These are phyloP conservation scores for Flaveria sonorensis DNA, from an alignment of 129 eudicot species.

Conservation along the genomic window DNA sequence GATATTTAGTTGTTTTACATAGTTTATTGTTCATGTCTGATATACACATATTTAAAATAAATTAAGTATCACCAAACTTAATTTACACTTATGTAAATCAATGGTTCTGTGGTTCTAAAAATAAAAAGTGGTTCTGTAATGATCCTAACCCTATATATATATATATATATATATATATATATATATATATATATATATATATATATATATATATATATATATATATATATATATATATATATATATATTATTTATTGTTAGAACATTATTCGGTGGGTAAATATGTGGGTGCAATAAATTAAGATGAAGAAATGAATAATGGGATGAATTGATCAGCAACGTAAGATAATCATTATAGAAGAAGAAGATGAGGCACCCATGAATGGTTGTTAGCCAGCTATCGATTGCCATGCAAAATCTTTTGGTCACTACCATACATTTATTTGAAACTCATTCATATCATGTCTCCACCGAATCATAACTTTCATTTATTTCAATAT, in stretches of 20 bases:
- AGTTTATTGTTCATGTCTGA: too few relatives aligned
- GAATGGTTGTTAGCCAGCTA: slow-evolving; percentile 41
- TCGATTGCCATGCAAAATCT: slow-evolving; percentile 47
- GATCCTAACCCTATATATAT: too few relatives aligned
- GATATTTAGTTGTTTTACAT: too few relatives aligned
- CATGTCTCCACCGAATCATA: slow-evolving; percentile 33
- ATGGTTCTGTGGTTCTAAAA: too few relatives aligned
- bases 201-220: too few relatives aligned
- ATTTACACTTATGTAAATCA: too few relatives aligned
- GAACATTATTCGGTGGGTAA: slow-evolving; percentile 27
- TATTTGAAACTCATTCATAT: slow-evolving; percentile 29
- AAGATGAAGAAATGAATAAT: slow-evolving; percentile 28
- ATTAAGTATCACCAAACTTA: too few relatives aligned
- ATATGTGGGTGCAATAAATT: slow-evolving; percentile 21
- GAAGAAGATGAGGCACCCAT: slow-evolving; percentile 37
- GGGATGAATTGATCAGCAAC: slow-evolving; percentile 15
- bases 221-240: too few relatives aligned
- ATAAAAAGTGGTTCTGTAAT: too few relatives aligned
- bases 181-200: too few relatives aligned
- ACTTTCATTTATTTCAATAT: neutral
- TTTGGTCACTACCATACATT: slow-evolving; percentile 49
- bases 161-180: too few relatives aligned
- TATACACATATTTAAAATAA: too few relatives aligned
- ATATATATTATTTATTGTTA: neutral
- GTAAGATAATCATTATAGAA: slow-evolving; percentile 36